Evolutionary conservation across 2,329 filamentous ascomycete species (phyloP), one percentile per base, ranked within the genome.

Genomic region (Diaporthe caulivora): DNA sequence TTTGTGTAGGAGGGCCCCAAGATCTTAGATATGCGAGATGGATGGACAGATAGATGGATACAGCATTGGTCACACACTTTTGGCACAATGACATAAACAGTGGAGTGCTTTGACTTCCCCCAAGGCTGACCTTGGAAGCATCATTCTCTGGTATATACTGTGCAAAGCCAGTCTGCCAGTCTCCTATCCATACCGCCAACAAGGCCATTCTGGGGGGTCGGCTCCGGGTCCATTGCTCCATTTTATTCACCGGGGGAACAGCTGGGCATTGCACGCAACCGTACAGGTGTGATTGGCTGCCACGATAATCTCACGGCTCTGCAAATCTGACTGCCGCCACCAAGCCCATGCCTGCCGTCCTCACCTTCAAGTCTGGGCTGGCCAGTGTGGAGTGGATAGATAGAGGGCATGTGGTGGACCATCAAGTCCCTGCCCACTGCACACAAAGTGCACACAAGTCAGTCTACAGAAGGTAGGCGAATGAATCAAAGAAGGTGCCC

Each of bases 221-320:
- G 68, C 47, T 71, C 51, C 68, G 40, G 53, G 34, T 9, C 34
- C 34, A 34, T 5, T 34, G 34, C 34, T 34, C 34, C 34, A 34
- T 34, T 53, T 54, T 49, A 40, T 62, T 58, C 69, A 67, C 62
- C 29, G 44, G 44, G 44, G 62, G 62, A 65, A 65, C 44, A 65
- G 44, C 62, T 51, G 62, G 44, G 44, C 62, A 65, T 62, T 58
- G 29, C 44, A 31, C 21, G 5, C 69, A 62, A 71, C 69, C 40
- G 58, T 34, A 29, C 18, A 51, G 49, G 55, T 42, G 42, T 71
- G 69, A 71, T 71, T 71, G 69, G 69, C 69, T 31, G 69, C 21
- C 69, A 71, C 55, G 69, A 71, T 58, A 71, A 71, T 60, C 58
- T 71, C 58, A 62, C 69, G 60, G 60, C 51, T 68, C 31, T 72